Evolutionary conservation across 2,329 filamentous ascomycete species (phyloP).

Genomic region (Celoporthe dispersa): DNA sequence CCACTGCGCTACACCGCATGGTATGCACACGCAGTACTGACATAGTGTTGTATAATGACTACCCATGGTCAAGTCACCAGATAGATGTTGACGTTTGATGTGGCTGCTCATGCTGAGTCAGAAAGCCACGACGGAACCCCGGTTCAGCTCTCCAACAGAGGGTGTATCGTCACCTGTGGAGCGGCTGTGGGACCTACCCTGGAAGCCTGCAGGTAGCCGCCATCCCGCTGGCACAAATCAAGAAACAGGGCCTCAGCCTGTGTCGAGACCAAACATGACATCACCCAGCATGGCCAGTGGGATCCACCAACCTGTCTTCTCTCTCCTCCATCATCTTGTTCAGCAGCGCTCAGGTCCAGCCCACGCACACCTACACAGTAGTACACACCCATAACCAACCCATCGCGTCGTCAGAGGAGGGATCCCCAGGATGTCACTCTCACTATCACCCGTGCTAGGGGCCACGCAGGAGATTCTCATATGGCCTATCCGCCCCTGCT

Average conservation of each 20-base stretch:
- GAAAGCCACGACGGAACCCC: not conserved
- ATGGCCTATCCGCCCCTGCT: not conserved
- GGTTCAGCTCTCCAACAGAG: not conserved
- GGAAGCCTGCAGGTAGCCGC: not conserved
- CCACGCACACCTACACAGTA: not conserved
- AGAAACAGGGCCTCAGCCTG: conserved; percentile 1
- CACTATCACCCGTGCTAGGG: not conserved
- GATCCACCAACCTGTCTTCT: not conserved
- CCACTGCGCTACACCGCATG: not conserved
- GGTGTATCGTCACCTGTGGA: conserved; percentile 3
- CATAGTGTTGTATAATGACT: too few relatives aligned
- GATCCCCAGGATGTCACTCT: not conserved
- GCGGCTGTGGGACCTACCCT: not conserved
- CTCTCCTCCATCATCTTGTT: not conserved
- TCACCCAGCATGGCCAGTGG: conserved; percentile 9
- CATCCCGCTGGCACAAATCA: not conserved
- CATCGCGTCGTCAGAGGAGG: not conserved
- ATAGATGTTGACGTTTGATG: not conserved
- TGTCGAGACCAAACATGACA: conserved; percentile 10
- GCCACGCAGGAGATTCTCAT: not conserved
- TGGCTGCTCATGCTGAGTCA: not conserved
- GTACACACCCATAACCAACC: not conserved
- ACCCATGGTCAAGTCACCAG: too few relatives aligned
- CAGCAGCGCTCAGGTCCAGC: not conserved
- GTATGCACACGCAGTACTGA: too few relatives aligned